Conservation (phyloP, 1,139 yeast species). For the Schwanniomyces etchellsii region DNA sequence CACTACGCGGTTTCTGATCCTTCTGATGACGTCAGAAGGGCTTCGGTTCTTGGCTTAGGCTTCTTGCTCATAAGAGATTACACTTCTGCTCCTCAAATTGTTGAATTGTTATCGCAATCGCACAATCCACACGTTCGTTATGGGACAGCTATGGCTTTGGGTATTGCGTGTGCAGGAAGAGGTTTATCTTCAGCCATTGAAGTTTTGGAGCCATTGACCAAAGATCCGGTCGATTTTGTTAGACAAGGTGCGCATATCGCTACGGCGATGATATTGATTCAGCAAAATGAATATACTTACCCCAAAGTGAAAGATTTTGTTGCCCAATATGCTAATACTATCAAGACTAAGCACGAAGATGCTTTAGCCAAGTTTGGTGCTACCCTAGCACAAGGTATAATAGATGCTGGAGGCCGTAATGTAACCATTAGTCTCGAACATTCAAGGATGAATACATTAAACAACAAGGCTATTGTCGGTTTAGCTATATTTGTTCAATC, state of each 20-base stretch:
- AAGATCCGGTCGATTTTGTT: slow-evolving; percentile 94
- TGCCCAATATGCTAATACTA: slow-evolving; percentile 67
- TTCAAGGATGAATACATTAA: slow-evolving; percentile 84
- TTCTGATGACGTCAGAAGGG: slow-evolving; percentile 93
- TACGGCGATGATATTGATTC: slow-evolving; percentile 84
- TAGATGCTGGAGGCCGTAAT: slow-evolving; percentile 98
- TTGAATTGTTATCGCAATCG: slow-evolving; percentile 85
- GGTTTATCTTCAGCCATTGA: slow-evolving; percentile 85
- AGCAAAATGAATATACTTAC: slow-evolving; percentile 81
- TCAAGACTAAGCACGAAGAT: slow-evolving; percentile 88
- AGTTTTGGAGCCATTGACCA: slow-evolving; percentile 85
- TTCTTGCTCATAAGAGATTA: slow-evolving; percentile 87
- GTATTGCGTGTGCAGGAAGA: slow-evolving; percentile 96
- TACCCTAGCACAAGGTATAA: slow-evolving; percentile 92
- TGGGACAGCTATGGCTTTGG: slow-evolving; percentile 96
- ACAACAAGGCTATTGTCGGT: slow-evolving; percentile 89
- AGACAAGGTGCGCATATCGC: slow-evolving; percentile 98
- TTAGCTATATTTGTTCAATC: slow-evolving; percentile 84
- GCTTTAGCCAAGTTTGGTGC: slow-evolving; percentile 98
- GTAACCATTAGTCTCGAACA: slow-evolving; percentile 92
- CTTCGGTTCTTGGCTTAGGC: slow-evolving; percentile 91
- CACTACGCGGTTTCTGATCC: slow-evolving; percentile 97
- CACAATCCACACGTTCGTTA: slow-evolving; percentile 98
- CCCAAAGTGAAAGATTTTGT: slow-evolving; percentile 78
- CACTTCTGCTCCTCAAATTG: slow-evolving; percentile 92